phyloP scores from a whole-genome alignment of 805 yeast species.

The Yarrowia sp. region DNA sequence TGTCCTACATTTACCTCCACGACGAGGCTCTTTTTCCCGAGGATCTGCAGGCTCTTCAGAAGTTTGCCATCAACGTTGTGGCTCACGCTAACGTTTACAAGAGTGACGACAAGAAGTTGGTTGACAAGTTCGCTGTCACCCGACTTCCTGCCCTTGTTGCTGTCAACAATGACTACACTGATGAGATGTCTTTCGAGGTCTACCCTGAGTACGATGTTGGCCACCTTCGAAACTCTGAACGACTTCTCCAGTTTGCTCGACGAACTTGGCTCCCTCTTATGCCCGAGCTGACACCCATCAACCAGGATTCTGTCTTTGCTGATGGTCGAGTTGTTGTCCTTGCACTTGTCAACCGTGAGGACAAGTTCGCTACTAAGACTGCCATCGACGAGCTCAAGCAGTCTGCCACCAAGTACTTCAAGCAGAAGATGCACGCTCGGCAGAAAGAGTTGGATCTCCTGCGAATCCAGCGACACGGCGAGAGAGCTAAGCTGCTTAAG shows the following conservation, averaged over 20 bases:
- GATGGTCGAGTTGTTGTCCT: slow-evolving; percentile 36
- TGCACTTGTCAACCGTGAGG: slow-evolving; percentile 36
- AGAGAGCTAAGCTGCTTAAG: slow-evolving; percentile 21
- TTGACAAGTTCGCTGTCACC: slow-evolving; percentile 33
- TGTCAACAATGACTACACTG: slow-evolving; percentile 32
- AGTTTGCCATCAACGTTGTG: slow-evolving; percentile 36
- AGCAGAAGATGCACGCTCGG: slow-evolving; percentile 14
- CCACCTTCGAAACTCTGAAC: slow-evolving; percentile 37
- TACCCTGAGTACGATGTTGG: slow-evolving; percentile 36
- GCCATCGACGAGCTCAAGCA: slow-evolving; percentile 35
- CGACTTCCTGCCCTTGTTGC: slow-evolving; percentile 38
- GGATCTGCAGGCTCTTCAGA: slow-evolving; percentile 41
- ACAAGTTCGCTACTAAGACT: slow-evolving; percentile 30
- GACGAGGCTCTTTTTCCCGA: slow-evolving; percentile 41
- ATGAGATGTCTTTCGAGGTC: slow-evolving; percentile 27
- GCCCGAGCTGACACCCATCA: slow-evolving; percentile 40
- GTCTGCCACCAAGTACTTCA: slow-evolving; percentile 31
- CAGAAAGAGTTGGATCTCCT: slow-evolving; percentile 16
- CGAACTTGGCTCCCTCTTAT: slow-evolving; percentile 39
- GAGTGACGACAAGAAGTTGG: slow-evolving; percentile 34
- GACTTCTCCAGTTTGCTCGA: slow-evolving; percentile 36
- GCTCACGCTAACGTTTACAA: slow-evolving; percentile 38
- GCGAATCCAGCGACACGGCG: slow-evolving; percentile 8
- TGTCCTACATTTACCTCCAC: slow-evolving; percentile 41
- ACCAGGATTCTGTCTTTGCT: slow-evolving; percentile 35